Percentiles rank a stretch among this genome's conserved stretches.
phyloP scores from a whole-genome alignment of 441 rosid species.

The Macaranga tanarius region DNA sequence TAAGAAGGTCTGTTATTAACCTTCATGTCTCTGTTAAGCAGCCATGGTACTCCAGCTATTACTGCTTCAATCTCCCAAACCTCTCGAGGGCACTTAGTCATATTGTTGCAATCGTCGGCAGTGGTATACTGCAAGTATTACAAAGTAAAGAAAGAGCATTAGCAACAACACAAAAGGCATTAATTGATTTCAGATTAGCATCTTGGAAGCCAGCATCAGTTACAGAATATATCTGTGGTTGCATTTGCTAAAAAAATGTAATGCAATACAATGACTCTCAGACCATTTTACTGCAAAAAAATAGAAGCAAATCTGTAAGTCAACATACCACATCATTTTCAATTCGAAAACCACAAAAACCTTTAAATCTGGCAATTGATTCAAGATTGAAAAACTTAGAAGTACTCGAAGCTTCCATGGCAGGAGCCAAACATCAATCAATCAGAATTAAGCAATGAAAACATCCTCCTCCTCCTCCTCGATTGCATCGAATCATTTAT shows the following conservation, averaged over 20 bases:
- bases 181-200: not conserved
- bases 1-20: not conserved
- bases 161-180: not conserved
- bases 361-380: conserved; percentile 54
- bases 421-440: conserved; percentile 68
- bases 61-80: conserved; percentile 84
- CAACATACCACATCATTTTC: conserved; percentile 79
- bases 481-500: no score
- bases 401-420: conserved; percentile 53
- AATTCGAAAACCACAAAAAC: conserved; percentile 89
- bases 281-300: not conserved
- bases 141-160: not conserved
- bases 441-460: no score
- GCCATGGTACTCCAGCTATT: conserved; percentile 91
- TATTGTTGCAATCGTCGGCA: conserved; percentile 66
- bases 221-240: not conserved
- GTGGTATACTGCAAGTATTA: conserved; percentile 53
- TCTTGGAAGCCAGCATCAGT: not conserved
- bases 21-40: conserved; percentile 15
- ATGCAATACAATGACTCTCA: not conserved
- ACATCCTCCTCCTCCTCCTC: no score
- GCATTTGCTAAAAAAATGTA: not conserved
- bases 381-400: conserved; percentile 64
- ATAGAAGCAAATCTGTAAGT: not conserved
- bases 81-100: conserved; percentile 74